Percentiles rank a stretch among this genome's conserved stretches.
These are phyloP conservation scores for Arxiozyma telluris DNA, from an alignment of 1,139 yeast species.

Conservation along the genomic window DNA sequence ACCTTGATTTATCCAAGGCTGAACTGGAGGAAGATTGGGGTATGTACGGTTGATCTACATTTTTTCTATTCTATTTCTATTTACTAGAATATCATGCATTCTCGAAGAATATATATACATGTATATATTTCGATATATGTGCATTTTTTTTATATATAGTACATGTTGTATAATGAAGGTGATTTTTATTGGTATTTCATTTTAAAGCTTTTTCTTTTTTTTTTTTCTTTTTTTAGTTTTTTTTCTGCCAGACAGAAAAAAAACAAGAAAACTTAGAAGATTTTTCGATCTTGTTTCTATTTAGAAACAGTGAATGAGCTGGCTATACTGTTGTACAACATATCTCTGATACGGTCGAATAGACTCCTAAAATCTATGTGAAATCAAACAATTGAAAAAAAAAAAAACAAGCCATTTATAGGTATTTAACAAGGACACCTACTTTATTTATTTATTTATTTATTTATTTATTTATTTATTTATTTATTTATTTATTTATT, in stretches of 20 bases:
- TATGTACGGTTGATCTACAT: constrained; percentile 48
- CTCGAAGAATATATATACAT: background rate
- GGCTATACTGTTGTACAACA: background rate
- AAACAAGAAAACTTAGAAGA: background rate
- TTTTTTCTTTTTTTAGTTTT: no score
- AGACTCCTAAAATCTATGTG: background rate
- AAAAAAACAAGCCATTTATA: background rate
- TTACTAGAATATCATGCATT: background rate
- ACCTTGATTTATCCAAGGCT: constrained; percentile 56
- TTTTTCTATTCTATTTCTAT: background rate
- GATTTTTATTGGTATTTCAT: background rate
- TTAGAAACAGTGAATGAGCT: no score
- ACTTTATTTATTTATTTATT: no score
- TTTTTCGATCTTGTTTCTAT: background rate
- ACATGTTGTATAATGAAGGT: background rate
- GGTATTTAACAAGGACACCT: background rate
- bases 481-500: no score
- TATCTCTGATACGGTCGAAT: background rate
- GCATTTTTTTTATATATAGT: background rate
- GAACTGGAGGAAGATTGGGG: constrained; percentile 68
- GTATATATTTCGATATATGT: background rate
- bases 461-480: no score
- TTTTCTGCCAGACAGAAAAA: no score
- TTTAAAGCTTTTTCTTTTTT: no score
- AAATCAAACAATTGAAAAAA: background rate